Evolutionary conservation across 352 stramenopile genomes (phyloP).

Genomic region (Globisporangium irregulare): DNA sequence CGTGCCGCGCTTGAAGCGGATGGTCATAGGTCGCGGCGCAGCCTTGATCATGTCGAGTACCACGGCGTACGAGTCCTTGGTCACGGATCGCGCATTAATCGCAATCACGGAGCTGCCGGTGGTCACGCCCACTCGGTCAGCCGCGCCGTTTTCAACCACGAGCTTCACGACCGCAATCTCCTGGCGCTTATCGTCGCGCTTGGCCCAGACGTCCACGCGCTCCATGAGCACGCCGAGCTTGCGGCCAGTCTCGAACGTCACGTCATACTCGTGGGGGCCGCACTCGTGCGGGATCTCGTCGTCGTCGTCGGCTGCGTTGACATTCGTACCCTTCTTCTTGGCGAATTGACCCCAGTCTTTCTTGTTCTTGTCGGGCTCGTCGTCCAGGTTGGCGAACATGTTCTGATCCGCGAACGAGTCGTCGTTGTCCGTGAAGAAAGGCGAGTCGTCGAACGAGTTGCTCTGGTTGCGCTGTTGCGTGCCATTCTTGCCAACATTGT

Average conservation of each 20-base stretch:
- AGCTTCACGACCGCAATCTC: constrained; percentile 79
- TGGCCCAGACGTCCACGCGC: constrained; percentile 62
- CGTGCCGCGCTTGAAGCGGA: constrained; percentile 66
- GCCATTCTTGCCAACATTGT: constrained; percentile 17
- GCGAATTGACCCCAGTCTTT: constrained; percentile 22
- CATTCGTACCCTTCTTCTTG: background rate
- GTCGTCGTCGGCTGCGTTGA: constrained; percentile 2
- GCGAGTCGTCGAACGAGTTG: constrained; percentile 38
- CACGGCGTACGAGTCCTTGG: constrained; percentile 56
- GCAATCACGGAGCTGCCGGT: constrained; percentile 69
- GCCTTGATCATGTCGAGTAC: constrained; percentile 79
- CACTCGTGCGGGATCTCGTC: constrained; percentile 36
- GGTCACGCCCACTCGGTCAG: constrained; percentile 60
- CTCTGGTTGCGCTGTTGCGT: constrained; percentile 7
- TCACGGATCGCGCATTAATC: constrained; percentile 60
- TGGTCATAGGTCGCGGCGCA: constrained; percentile 63
- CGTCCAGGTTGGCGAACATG: constrained; percentile 62
- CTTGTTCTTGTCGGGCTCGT: constrained; percentile 29
- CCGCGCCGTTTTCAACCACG: constrained; percentile 73
- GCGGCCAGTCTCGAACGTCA: constrained; percentile 67
- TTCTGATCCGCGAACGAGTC: constrained; percentile 60
- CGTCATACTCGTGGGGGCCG: constrained; percentile 63
- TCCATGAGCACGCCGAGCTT: constrained; percentile 86
- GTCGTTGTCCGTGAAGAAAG: constrained; percentile 61
- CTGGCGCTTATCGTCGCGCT: constrained; percentile 45